These are phyloP conservation scores for Pichia gijzeniarum DNA, from an alignment of 805 yeast species.

Conservation along the genomic window DNA sequence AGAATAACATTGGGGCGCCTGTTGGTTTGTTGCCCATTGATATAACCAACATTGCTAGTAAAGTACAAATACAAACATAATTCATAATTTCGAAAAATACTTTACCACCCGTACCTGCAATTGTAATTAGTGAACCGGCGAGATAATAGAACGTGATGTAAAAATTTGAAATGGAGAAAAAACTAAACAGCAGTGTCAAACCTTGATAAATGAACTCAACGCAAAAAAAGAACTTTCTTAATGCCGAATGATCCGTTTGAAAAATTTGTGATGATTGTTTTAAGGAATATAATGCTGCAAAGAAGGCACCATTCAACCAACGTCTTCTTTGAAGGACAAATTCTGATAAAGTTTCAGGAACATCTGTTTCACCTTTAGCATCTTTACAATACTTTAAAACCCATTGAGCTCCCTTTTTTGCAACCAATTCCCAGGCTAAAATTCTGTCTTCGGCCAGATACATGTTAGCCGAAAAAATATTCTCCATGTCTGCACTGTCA, in stretches of 20 bases:
- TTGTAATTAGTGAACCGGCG: slow-evolving; percentile 71
- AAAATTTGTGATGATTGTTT: slow-evolving; percentile 82
- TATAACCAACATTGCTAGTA: slow-evolving; percentile 83
- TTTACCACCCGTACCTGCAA: slow-evolving; percentile 70
- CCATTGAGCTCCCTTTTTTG: slow-evolving; percentile 79
- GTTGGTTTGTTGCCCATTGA: slow-evolving; percentile 98
- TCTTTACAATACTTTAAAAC: slow-evolving; percentile 84
- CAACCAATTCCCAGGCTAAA: slow-evolving; percentile 91
- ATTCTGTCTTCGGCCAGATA: slow-evolving; percentile 96
- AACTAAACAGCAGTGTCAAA: slow-evolving; percentile 71
- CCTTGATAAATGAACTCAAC: slow-evolving; percentile 87
- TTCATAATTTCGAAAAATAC: slow-evolving; percentile 81
- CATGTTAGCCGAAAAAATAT: slow-evolving; percentile 94
- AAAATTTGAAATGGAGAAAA: slow-evolving; percentile 89
- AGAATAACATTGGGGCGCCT: slow-evolving; percentile 79
- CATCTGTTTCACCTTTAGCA: slow-evolving; percentile 96
- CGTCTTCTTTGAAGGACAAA: slow-evolving; percentile 94
- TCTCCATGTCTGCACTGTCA: slow-evolving; percentile 36
- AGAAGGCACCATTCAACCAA: slow-evolving; percentile 97
- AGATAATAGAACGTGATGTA: slow-evolving; percentile 88
- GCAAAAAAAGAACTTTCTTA: slow-evolving; percentile 77
- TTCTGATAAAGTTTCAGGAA: slow-evolving; percentile 91
- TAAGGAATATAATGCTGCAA: slow-evolving; percentile 90
- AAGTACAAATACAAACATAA: slow-evolving; percentile 72
- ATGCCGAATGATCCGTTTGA: slow-evolving; percentile 75